Evolutionary conservation across 148 eudicot species (phyloP).

Genomic region (Vaccinium vitisidaea): DNA sequence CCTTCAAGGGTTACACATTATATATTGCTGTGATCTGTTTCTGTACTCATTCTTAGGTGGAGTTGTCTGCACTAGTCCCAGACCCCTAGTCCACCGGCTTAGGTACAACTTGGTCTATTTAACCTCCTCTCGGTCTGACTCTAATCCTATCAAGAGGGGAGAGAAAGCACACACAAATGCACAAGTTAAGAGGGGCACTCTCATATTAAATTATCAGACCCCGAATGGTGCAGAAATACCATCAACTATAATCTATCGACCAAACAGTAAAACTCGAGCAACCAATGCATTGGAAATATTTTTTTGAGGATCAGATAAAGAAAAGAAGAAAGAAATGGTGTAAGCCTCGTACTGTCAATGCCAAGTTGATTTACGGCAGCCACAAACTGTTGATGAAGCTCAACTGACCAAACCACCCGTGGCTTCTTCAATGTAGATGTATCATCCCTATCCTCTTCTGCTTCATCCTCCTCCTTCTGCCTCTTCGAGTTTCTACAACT

Average conservation of each 20-base stretch:
- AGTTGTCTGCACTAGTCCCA: not conserved
- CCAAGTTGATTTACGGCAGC: constrained; percentile 88
- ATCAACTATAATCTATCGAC: not conserved
- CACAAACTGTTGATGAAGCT: constrained; percentile 91
- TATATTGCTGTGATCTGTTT: not conserved
- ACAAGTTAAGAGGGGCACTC: not conserved
- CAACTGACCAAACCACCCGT: constrained; percentile 90
- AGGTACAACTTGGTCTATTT: not conserved
- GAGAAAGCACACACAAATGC: constrained; percentile 1
- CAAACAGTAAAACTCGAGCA: not conserved
- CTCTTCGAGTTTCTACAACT: constrained; percentile 62
- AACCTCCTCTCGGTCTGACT: not conserved
- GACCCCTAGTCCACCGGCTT: not conserved
- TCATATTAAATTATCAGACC: not conserved
- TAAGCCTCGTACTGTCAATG: constrained; percentile 68
- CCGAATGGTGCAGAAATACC: not conserved
- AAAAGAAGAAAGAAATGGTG: constrained; percentile 6
- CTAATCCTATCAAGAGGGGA: not conserved
- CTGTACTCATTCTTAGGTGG: not conserved
- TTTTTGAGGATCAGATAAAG: not conserved
- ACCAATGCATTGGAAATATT: not conserved
- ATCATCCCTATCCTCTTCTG: constrained; percentile 73
- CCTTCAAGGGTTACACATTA: not conserved
- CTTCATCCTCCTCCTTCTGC: constrained; percentile 64
- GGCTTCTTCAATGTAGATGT: constrained; percentile 68